phyloP scores from a whole-genome alignment of 148 eudicot species.

The Heliosperma pusillum region DNA sequence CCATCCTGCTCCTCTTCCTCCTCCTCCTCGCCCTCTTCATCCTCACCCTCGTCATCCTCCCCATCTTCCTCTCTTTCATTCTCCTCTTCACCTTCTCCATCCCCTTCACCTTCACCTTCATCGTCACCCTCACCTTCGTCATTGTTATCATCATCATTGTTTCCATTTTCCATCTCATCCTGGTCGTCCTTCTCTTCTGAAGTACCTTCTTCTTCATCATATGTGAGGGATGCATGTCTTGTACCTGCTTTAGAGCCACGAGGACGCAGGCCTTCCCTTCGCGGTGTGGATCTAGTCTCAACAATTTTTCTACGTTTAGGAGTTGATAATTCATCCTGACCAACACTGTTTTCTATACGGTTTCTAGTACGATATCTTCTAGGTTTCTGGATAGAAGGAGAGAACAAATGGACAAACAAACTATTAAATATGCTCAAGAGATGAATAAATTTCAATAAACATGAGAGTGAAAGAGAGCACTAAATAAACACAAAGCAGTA shows the following conservation, averaged over 20 bases:
- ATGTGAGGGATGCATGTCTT: conserved; percentile 35
- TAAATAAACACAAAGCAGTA: conserved; percentile 10
- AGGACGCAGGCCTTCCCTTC: conserved; percentile 87
- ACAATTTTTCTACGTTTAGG: conserved; percentile 46
- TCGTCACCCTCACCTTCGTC: conserved; percentile 60
- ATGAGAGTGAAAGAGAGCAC: conserved; percentile 17
- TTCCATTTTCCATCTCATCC: conserved; percentile 69
- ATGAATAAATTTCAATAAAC: conserved; percentile 15
- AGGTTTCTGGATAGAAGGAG: conserved; percentile 48
- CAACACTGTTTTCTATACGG: conserved; percentile 44
- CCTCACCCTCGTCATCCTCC: conserved; percentile 55
- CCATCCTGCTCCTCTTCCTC: conserved; percentile 91
- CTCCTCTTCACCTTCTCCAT: conserved; percentile 37
- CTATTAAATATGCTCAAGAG: conserved; percentile 18
- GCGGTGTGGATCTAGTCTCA: conserved; percentile 45
- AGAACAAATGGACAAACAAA: conserved; percentile 14
- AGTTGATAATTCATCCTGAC: conserved; percentile 45
- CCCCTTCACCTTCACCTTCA: conserved; percentile 50
- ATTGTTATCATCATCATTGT: conserved; percentile 48
- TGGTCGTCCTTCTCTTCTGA: conserved; percentile 65
- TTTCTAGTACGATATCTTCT: conserved; percentile 57
- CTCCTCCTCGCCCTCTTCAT: conserved; percentile 78
- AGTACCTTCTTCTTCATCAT: conserved; percentile 70
- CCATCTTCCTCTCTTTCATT: conserved; percentile 43
- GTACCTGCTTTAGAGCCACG: conserved; percentile 55